Evolutionary conservation across 352 stramenopile genomes (phyloP), one percentile per base, ranked within the genome.

Genomic region (Globisporangium canariense): DNA sequence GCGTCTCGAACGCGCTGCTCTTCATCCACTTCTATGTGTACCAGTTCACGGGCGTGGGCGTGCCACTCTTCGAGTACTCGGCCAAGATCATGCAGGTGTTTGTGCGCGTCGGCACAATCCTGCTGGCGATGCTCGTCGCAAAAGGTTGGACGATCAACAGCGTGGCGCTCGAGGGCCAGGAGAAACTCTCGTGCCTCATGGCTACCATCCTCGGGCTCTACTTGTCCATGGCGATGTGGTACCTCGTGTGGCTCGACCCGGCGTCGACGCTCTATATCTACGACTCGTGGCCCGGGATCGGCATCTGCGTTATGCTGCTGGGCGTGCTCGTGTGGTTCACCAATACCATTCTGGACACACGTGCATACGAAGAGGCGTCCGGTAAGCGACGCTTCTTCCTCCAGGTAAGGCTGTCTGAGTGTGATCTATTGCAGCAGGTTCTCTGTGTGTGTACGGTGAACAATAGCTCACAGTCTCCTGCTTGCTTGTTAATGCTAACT

Each of bases 121-220:
- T 91, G 60, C 61, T 93, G 16, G 82, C 81, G 5, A 90, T 91
- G 82, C 65, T 91, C 8, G 72, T 93, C 20, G 85, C 82, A 1
- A 91, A 93, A 58, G 82, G 82, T 1, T 93, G 84, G 85, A 93
- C 85, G 7, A 91, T 93, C 73, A 91, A 85, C 60, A 75, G 70
- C 36, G 76, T 91, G 8, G 61, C 62, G 16, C 72, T 91, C 25
- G 69, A 90, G 20, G 81, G 81, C 0, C 85, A 89, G 45, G 78
- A 87, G 54, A 76, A 84, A 70, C 78, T 91, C 32, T 87, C 81
- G 40, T 88, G 78, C 40, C 64, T 90, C 34, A 90, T 93, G 59
- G 32, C 88, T 51, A 45, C 69, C 4, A 75, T 88, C 62, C 69
- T 91, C 1, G 81, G 71, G 13, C 72, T 91, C 4, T 91, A 93